Percentiles rank a stretch among this genome's conserved stretches.
Evolutionary conservation across 2,329 filamentous ascomycete species (phyloP).

Genomic region (Xylaria sp.): DNA sequence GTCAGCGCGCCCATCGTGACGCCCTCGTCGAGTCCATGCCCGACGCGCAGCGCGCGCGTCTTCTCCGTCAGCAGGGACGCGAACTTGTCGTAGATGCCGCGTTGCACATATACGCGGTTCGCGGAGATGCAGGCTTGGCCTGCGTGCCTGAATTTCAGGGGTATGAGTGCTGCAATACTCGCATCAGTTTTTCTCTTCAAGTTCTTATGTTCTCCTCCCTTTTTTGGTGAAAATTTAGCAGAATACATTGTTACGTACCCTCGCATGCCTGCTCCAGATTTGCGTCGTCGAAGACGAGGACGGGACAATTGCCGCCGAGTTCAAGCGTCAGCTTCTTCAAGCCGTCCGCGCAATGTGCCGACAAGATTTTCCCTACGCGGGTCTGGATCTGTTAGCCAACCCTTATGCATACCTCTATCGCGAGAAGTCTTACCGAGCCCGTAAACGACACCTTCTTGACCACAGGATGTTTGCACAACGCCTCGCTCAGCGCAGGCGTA

Average conservation of each 20-base stretch:
- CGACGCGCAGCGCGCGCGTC: constrained; percentile 66
- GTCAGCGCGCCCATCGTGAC: constrained; percentile 72
- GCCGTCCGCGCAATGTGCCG: constrained; percentile 69
- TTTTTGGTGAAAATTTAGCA: background rate
- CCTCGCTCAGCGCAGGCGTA: constrained; percentile 58
- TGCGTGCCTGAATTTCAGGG: constrained; percentile 61
- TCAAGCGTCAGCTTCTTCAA: constrained; percentile 78
- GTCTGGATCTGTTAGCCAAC: constrained; percentile 59
- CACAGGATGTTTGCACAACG: constrained; percentile 57
- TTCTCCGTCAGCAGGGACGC: constrained; percentile 64
- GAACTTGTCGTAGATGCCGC: constrained; percentile 70
- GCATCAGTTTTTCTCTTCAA: background rate
- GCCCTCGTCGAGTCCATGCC: constrained; percentile 66
- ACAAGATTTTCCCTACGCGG: constrained; percentile 74
- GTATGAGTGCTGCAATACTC: constrained; percentile 44
- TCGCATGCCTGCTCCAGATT: constrained; percentile 70
- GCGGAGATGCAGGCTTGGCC: constrained; percentile 74
- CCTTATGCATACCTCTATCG: background rate
- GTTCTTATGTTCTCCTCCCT: background rate
- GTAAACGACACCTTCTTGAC: constrained; percentile 80
- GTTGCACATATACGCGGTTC: constrained; percentile 73
- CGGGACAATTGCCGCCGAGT: constrained; percentile 76
- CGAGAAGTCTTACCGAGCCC: constrained; percentile 55
- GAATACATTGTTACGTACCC: constrained; percentile 44
- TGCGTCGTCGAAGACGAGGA: constrained; percentile 75